Base-by-base conservation (phyloP, 345 rosid genomes). In the Kandelia obovata region DNA sequence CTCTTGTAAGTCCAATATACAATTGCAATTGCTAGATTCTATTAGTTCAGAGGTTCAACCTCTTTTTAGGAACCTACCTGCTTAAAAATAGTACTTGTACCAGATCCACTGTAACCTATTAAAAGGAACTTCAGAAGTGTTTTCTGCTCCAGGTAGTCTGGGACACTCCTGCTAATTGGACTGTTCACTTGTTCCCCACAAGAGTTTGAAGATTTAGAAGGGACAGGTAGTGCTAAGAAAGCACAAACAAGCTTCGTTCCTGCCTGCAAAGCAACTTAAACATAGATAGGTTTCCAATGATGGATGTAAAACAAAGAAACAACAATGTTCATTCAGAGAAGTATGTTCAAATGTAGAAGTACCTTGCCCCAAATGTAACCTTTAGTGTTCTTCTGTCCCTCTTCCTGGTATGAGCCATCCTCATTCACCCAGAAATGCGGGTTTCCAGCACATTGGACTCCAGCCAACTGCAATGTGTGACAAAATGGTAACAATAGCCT, bases 291-390 rank as follows among this genome's bases (percentile, higher is more conserved):
- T 60, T 61, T 65, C 74, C 57, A 60, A 66, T 66, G 53, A 58
- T 64, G 21, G 32, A 23, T 23, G 39, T 62, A 2, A 53, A 59
- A 27, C n/a, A 57, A 17, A 47, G 59, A 58, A 34, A 15, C 17
- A 39, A 25, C 1, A 58, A 68, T 6, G 58, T 19, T 67, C 17
- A 62, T 60, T 39, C 8, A 43, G 63, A 53, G 51, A 28, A 31
- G 39, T 32, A 62, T 63, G 21, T 51, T 57, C 9, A 47, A 35
- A 32, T 28, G 47, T 19, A 61, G 62, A 61, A 73, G 58, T 85
- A 96, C 99, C 90, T 89, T 96, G 70, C 99, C 98, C 99, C 99
- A 96, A 73, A 96, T 92, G 78, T 88, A 92, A 77, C 99, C 99
- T 74, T 84, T 96, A 7, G 96, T 90, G 73, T 92, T 96, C 83